Evolutionary conservation across 495 filamentous ascomycete genomes (phyloP), one percentile per base, ranked within the genome.

Genomic region (Podospora conica): DNA sequence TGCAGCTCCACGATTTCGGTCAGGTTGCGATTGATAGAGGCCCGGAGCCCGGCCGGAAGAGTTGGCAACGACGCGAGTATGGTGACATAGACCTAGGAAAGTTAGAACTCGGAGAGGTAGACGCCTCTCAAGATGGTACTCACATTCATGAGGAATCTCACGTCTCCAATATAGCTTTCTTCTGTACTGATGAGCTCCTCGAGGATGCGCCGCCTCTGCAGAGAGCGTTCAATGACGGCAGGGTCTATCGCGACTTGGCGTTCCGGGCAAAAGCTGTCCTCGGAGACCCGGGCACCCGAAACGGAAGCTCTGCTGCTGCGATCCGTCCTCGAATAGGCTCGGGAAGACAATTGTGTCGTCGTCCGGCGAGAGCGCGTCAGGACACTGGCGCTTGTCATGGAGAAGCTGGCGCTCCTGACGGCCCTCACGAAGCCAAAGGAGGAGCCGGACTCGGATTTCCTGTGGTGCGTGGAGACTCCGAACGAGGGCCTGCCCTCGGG

Each of bases 161-260:
- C 75, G 67, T 96, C 94, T 20, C 85, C 86, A 63, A 97, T 85
- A 77, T 98, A 98, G 69, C 90, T 88, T 71, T 93, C 89, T 76
- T 98, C 95, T 0, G 92, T 94, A 55, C 76, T 83, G 61, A 97
- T 83, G 21, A 98, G 78, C 75, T 98, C 95, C 68, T 91, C 90
- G 53, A 98, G 73, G 21, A 93, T 87, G 64, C 86, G 85, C 10
- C 91, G 87, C 60, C 95, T 84, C 69, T 92, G 89, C 53, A 89
- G 71, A 12, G 92, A 83, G 23, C 95, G 83, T 61, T 85, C 83
- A 55, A 84, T 84, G 24, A 89, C 88, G n/a, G 81, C 88, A 63
- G 89, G 84, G 69, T 97, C 92, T 29, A 87, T 75, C n/a, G 80
- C 71, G 59, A 79, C 71, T 54, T 79, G 85, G 48, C 83, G 74